Conservation (phyloP, 805 yeast genomes). For the Myxozyma sirexii region DNA sequence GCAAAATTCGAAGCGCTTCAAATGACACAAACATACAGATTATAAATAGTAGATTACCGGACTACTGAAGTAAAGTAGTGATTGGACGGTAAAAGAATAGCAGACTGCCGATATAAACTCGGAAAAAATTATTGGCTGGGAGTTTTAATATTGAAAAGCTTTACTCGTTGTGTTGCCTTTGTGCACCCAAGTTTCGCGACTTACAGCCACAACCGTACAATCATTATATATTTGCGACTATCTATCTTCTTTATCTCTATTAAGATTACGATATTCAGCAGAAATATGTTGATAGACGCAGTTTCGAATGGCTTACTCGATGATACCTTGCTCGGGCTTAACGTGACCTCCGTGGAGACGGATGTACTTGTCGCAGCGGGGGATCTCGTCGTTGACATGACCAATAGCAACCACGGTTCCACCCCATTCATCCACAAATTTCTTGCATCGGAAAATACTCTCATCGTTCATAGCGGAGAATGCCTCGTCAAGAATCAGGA, state of each 20-base stretch:
- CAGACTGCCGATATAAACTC: not conserved
- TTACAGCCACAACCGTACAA: too few species aligned
- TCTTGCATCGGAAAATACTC: slow-evolving; percentile 58
- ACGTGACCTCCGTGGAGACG: slow-evolving; percentile 40
- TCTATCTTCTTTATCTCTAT: not conserved
- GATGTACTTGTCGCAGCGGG: slow-evolving; percentile 61
- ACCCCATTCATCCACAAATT: slow-evolving; percentile 55
- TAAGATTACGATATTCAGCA: not conserved
- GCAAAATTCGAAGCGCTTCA: not conserved
- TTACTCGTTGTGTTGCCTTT: too few species aligned
- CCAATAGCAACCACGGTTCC: slow-evolving; percentile 82
- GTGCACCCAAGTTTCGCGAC: too few species aligned
- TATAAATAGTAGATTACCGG: not conserved
- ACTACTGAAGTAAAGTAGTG: not conserved
- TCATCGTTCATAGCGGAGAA: slow-evolving; percentile 83
- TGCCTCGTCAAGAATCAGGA: slow-evolving; percentile 88
- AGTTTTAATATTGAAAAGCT: not conserved
- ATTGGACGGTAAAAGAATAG: not conserved
- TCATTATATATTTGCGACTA: not conserved
- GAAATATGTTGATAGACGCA: not conserved
- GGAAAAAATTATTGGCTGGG: slow-evolving; percentile 17
- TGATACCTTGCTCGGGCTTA: slow-evolving; percentile 24
- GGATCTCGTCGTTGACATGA: slow-evolving; percentile 80
- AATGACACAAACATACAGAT: not conserved
- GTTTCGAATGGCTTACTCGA: not conserved